Evolutionary conservation across 768 basidiomycete genomes (phyloP).

Genomic region (Sporobolomyces phaffii): DNA sequence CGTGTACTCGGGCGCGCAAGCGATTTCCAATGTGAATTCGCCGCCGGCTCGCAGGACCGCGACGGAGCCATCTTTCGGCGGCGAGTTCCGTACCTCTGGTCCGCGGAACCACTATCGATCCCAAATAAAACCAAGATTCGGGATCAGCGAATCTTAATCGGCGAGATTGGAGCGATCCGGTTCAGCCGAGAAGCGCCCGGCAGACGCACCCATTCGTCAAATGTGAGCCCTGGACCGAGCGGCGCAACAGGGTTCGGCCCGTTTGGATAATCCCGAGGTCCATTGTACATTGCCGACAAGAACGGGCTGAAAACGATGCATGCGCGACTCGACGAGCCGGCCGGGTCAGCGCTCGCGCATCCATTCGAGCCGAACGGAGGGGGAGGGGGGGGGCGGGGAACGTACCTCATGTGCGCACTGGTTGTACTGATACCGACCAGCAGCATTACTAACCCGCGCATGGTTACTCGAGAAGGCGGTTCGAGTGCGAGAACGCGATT

Average conservation of each 20-base stretch:
- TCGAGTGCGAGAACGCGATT: too few species aligned
- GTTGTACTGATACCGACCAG: not conserved
- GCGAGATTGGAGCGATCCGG: not conserved
- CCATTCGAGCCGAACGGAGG: not conserved
- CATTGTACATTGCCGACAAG: constrained; percentile 12
- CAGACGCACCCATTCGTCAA: constrained; percentile 23
- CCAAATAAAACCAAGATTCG: too few species aligned
- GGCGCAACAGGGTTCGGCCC: constrained; percentile 10
- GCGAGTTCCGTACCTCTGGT: constrained; percentile 14
- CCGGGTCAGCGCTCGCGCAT: too few species aligned
- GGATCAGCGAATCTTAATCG: too few species aligned
- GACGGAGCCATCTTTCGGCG: constrained; percentile 15
- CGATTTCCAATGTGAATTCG: constrained; percentile 37
- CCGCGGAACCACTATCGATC: constrained; percentile 41
- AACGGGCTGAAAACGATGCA: constrained; percentile 3
- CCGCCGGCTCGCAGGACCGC: constrained; percentile 36
- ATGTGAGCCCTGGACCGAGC: constrained; percentile 10
- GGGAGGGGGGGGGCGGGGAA: not conserved
- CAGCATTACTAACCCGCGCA: not conserved
- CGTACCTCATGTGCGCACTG: constrained; percentile 13
- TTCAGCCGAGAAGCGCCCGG: not conserved
- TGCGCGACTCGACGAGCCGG: constrained; percentile 5
- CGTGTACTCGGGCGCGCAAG: constrained; percentile 33
- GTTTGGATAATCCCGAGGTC: not conserved
- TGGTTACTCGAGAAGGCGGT: too few species aligned